A percentile compares a stretch with the other conserved stretches of the same genome.
phyloP scores from a whole-genome alignment of 176 grass and related monocot species.

The Avena eriantha region DNA sequence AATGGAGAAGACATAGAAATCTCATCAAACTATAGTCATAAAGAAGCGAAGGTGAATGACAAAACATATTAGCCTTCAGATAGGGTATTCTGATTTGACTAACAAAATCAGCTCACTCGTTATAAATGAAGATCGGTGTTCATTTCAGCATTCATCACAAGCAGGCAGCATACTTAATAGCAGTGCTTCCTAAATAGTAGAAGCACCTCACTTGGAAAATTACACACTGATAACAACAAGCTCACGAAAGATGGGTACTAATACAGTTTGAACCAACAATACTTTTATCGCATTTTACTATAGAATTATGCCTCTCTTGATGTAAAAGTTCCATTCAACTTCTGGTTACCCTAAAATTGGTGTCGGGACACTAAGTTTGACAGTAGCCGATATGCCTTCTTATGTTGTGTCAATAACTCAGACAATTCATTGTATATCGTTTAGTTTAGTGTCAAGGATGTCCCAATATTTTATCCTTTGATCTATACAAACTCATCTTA shows the following conservation, averaged over 20 bases:
- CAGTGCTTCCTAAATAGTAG: background rate
- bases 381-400: background rate
- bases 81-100: constrained; percentile 2
- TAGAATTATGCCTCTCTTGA: background rate
- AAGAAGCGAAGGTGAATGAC: background rate
- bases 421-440: background rate
- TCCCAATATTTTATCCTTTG: background rate
- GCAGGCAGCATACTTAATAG: background rate
- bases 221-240: background rate
- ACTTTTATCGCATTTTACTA: background rate
- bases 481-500: background rate
- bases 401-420: background rate
- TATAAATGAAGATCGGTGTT: background rate
- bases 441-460: background rate
- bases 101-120: background rate
- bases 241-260: background rate
- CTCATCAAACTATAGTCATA: background rate
- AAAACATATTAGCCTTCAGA: constrained; percentile 9
- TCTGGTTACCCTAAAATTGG: background rate
- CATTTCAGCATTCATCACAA: constrained; percentile 11
- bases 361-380: background rate
- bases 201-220: background rate
- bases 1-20: background rate
- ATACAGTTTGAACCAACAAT: background rate
- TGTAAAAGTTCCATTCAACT: background rate